Evolutionary conservation across 2,329 filamentous ascomycete species (phyloP).

Genomic region (Daldinia sp.): DNA sequence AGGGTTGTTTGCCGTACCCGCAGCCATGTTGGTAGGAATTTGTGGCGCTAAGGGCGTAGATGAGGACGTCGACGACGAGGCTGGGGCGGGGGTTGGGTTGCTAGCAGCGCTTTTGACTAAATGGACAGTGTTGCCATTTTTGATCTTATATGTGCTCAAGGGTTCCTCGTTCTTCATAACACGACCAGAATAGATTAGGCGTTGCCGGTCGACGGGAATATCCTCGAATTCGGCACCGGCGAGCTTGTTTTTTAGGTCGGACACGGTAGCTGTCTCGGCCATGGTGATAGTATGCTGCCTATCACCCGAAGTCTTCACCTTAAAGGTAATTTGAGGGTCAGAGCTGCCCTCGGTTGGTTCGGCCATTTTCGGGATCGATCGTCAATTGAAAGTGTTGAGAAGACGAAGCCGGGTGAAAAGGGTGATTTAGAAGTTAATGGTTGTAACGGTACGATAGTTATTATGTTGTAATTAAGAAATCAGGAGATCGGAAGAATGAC

Average conservation of each 20-base stretch:
- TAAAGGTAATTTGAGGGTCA: slow-evolving; percentile 89
- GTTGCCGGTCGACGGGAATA: slow-evolving; percentile 86
- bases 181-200: slow-evolving; percentile 95
- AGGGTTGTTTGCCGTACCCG: slow-evolving; percentile 86
- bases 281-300: slow-evolving; percentile 85
- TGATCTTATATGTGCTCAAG: slow-evolving; percentile 89
- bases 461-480: not conserved
- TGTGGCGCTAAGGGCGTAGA: slow-evolving; percentile 61
- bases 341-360: slow-evolving; percentile 67
- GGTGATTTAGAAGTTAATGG: not conserved
- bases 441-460: not conserved
- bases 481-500: not conserved
- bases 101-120: slow-evolving; percentile 96
- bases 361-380: slow-evolving; percentile 59
- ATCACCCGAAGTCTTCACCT: slow-evolving; percentile 96
- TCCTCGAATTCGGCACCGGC: slow-evolving; percentile 83
- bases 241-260: slow-evolving; percentile 90
- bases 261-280: slow-evolving; percentile 76
- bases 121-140: slow-evolving; percentile 93
- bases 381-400: slow-evolving; percentile 19
- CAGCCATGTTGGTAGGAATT: slow-evolving; percentile 79
- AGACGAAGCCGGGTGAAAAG: not conserved
- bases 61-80: slow-evolving; percentile 52
- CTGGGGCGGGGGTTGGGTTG: slow-evolving; percentile 66
- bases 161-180: slow-evolving; percentile 96